Conservation (phyloP, 2,329 filamentous ascomycete genomes). For the Trichoderma asperellum region DNA sequence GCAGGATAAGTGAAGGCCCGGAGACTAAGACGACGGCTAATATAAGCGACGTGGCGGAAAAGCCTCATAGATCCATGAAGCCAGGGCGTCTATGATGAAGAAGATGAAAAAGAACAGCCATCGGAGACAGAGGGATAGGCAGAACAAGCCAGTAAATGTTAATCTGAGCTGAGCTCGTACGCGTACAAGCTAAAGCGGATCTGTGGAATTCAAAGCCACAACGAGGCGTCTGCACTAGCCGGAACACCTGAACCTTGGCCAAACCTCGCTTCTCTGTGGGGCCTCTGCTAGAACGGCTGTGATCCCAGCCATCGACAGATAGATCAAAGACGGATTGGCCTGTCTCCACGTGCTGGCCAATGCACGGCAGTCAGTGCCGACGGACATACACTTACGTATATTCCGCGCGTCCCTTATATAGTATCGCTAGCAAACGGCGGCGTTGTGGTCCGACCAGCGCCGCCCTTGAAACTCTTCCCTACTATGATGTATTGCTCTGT, state of each 20-base stretch:
- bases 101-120: too few species aligned
- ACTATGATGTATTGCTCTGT: not conserved
- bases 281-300: not conserved
- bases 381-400: not conserved
- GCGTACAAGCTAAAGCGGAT: not conserved
- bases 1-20: not conserved
- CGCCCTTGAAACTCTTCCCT: not conserved
- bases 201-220: not conserved
- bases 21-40: not conserved
- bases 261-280: constrained; percentile 1
- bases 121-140: too few species aligned
- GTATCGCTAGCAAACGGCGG: too few species aligned
- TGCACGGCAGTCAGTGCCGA: constrained; percentile 24
- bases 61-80: not conserved
- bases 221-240: not conserved
- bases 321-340: not conserved
- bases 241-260: not conserved
- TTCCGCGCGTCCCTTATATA: constrained; percentile 17
- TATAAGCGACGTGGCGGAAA: constrained; percentile 7
- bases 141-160: not conserved
- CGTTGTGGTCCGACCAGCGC: not conserved
- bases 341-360: constrained; percentile 19
- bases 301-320: constrained; percentile 2
- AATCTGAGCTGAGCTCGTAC: not conserved
- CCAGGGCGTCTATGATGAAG: not conserved